Evolutionary conservation across 1,284 basidiomycete species (phyloP).

Genomic region (Sporisorium iseilematis-ciliati): DNA sequence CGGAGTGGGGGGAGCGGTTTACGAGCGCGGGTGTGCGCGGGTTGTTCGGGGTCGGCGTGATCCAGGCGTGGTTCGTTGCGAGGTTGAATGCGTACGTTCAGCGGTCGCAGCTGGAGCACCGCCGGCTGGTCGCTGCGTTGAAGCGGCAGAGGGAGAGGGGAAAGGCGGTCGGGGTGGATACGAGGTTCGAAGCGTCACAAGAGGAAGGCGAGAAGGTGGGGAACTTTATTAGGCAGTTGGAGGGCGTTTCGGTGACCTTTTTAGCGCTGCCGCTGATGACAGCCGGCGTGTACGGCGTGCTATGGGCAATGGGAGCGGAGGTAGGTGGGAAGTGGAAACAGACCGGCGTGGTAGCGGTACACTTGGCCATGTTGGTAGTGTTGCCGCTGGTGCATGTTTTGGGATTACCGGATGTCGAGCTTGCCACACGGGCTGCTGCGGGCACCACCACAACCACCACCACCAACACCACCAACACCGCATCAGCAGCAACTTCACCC

Average conservation of each 20-base stretch:
- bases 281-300: not conserved
- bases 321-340: not conserved
- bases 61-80: slow-evolving; percentile 40
- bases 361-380: slow-evolving; percentile 18
- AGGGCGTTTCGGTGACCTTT: slow-evolving; percentile 14
- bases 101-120: slow-evolving; percentile 1
- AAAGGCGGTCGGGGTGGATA: not conserved
- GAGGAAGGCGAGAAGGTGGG: not conserved
- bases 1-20: slow-evolving; percentile 25
- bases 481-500: not conserved
- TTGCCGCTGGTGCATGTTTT: slow-evolving; percentile 22
- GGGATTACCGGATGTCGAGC: slow-evolving; percentile 14
- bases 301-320: slow-evolving; percentile 10
- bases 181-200: not conserved
- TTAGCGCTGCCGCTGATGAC: slow-evolving; percentile 13
- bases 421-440: too few relatives aligned
- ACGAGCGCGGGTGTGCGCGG: not conserved
- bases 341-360: slow-evolving; percentile 7
- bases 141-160: not conserved
- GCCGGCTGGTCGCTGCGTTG: not conserved
- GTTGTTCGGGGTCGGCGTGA: slow-evolving; percentile 27
- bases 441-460: too few relatives aligned
- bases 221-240: slow-evolving; percentile 29
- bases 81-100: slow-evolving; percentile 22
- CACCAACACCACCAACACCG: too few relatives aligned